phyloP scores from a whole-genome alignment of 805 yeast genomes.

The Metschnikowia noctiluminum region DNA sequence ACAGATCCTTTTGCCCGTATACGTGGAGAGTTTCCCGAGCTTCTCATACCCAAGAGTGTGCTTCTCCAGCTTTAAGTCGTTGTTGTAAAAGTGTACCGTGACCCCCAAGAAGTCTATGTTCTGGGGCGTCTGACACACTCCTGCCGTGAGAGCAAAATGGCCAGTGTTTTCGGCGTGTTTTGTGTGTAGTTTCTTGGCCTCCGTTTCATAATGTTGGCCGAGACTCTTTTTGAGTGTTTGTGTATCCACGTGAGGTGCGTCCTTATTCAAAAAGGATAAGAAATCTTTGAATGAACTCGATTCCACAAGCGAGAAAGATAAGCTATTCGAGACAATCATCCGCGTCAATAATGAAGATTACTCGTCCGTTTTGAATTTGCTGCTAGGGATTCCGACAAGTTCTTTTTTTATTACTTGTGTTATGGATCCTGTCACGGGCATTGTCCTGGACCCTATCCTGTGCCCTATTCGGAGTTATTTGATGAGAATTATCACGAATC shows the following conservation, averaged over 20 bases:
- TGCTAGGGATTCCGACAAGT: not conserved
- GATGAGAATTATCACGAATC: no score
- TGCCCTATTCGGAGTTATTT: no score
- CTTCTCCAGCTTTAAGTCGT: not conserved
- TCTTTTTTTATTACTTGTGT: not conserved
- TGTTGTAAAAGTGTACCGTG: constrained; percentile 2
- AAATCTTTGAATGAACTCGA: not conserved
- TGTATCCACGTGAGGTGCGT: not conserved
- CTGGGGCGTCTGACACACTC: not conserved
- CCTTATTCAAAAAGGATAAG: not conserved
- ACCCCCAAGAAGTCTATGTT: constrained; percentile 1
- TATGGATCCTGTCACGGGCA: not conserved
- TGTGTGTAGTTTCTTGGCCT: not conserved
- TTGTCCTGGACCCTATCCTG: no score
- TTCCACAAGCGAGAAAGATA: not conserved
- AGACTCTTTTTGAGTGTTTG: not conserved
- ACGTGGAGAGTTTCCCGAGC: not conserved
- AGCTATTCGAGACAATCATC: not conserved
- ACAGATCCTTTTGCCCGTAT: not conserved
- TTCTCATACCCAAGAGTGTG: constrained; percentile 2
- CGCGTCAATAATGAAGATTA: not conserved
- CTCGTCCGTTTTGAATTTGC: not conserved
- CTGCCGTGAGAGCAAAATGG: constrained; percentile 1
- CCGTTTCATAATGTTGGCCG: not conserved
- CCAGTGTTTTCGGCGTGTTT: not conserved